A percentile compares a stretch with the other conserved stretches of the same genome.
These are phyloP conservation scores for Oligophagozyma castellii DNA, from an alignment of 1,139 yeast species.

Conservation along the genomic window DNA sequence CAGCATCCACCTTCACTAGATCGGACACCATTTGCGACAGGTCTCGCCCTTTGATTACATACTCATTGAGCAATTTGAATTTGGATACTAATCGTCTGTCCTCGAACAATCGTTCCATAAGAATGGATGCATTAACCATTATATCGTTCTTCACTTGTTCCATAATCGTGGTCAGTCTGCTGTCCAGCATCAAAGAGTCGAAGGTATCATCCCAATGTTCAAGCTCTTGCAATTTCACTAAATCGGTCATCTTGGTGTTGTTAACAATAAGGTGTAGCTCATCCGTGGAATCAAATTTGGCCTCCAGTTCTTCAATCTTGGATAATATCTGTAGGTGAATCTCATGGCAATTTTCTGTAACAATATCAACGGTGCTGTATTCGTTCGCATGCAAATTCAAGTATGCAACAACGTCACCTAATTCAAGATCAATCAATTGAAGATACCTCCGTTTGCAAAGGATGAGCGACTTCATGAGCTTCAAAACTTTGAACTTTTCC, in stretches of 20 bases:
- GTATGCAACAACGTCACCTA: slow-evolving; percentile 20
- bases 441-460: slow-evolving; percentile 47
- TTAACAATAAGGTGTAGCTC: slow-evolving; percentile 37
- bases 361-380: too few species aligned
- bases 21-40: too few species aligned
- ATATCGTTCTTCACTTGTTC: too few species aligned
- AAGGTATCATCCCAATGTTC: slow-evolving; percentile 38
- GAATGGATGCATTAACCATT: not conserved
- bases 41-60: too few species aligned
- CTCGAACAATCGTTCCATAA: not conserved
- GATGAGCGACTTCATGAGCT: slow-evolving; percentile 27
- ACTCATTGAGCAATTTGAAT: too few species aligned
- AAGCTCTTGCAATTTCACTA: slow-evolving; percentile 34
- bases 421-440: slow-evolving; percentile 31
- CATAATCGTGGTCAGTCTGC: too few species aligned
- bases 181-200: slow-evolving; percentile 32
- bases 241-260: slow-evolving; percentile 31
- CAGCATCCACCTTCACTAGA: too few species aligned
- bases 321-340: slow-evolving; percentile 13
- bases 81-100: too few species aligned
- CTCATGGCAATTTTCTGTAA: too few species aligned
- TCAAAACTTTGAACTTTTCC: slow-evolving; percentile 35
- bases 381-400: too few species aligned
- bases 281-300: slow-evolving; percentile 32
- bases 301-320: slow-evolving; percentile 40